Base-by-base conservation (phyloP, 1,139 yeast genomes). In the Geotrichum histeridarum region DNA sequence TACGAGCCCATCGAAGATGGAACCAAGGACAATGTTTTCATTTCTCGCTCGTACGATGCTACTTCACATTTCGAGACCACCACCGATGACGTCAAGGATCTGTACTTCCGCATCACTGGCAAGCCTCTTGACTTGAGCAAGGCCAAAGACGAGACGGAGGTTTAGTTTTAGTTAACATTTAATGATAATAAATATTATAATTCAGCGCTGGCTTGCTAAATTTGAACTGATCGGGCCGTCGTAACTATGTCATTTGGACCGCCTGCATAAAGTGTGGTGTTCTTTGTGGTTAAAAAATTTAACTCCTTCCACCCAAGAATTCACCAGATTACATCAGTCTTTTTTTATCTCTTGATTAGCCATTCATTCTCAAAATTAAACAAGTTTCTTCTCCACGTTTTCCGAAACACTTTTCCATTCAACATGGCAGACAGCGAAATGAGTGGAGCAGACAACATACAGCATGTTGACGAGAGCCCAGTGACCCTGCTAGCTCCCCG, bases 71-170 rank as follows among this genome's bases (percentile, higher is more conserved):
- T 93, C 69, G 99, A 93, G 72, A 77, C 94, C 46, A 87, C 96
- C 67, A 93, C 99, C 48, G 98, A 93, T 69, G 99, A 93, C 70
- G 95, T 93, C 63, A 90, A 90, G 73, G 96, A 93, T 70, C 80
- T 93, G 59, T 89, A 94, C 73, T 83, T 84, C 72, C 82, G 99
- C 71, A 84, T 94, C 61, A 89, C 87, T 50, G 98, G 98, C 53
- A 87, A 88, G 71, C 96, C 95, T 22, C 79, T 93, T 66, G 95
- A 87, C 35, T 79, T 93, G 65, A 84, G 88, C 75, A 80, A 86
- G 71, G 87, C 83, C 54, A 86, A 82, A 56, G 87, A 82, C 62
- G 82, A 78, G 50, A 30, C 32, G 14, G 39, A 44, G n/a, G n/a
- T 7, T 17, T 45, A 35, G 15, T 14, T 17, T 14, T 17, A 39